Evolutionary conservation across 352 stramenopile species (phyloP), one percentile per base, ranked within the genome.

Genomic region (Halophytophthora polymorphica): DNA sequence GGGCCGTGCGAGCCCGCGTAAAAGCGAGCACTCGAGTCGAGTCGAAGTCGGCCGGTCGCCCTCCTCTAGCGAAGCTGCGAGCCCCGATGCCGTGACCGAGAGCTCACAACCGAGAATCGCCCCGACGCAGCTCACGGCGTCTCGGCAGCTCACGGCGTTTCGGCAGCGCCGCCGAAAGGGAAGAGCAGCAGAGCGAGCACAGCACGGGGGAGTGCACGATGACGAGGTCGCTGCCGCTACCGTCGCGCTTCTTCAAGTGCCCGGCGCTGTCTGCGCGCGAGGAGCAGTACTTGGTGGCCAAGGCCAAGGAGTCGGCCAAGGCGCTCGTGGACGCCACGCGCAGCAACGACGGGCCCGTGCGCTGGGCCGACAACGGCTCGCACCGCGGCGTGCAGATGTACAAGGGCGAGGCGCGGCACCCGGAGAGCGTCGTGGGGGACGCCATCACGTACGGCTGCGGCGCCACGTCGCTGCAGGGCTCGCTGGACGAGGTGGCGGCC

Each of bases 351-450:
- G 75, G 78, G 10, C 73, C 75, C 6, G 61, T 89, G 39, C 62
- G 62, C 17, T 89, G 78, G 75, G 68, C 71, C 44, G 69, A 81
- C 25, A 72, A 70, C 18, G 78, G 75, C 2, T 64, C 68, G 36
- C 58, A 83, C 56, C 68, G 70, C 23, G 70, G 70, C 35, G 73
- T 89, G 28, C 75, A 89, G 48, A 78, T 89, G 69, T 89, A 86
- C 61, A 80, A 78, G 48, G 77, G 78, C 36, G 70, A 79, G 45
- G 67, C 67, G 5, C 72, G 74, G 14, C 71, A 83, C 46, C 73
- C 65, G 1, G 63, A 63, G 40, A 55, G 48, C 37, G 64, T 73
- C 18, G 50, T 69, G 14, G 64, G 61, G 8, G 70, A 81, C 37
- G 50, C 73, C 19, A 72, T 81, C 55, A 71, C 74, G 33, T 87